Conservation (phyloP, 306 rosid species). For the Rosa chinensis region DNA sequence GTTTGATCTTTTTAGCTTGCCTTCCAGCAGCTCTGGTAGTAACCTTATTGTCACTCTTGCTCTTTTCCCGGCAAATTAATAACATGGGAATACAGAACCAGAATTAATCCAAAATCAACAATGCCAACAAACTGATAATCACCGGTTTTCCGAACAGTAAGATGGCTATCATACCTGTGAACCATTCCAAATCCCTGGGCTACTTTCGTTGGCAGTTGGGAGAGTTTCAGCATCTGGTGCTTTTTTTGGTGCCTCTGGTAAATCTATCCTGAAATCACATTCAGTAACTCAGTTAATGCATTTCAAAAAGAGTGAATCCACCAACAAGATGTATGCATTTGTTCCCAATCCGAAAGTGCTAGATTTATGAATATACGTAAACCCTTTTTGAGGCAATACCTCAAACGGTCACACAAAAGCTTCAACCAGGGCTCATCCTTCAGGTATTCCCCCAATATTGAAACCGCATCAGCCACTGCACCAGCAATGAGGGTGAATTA, state of each 20-base stretch:
- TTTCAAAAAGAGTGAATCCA: conserved; percentile 20
- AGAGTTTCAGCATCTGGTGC: conserved; percentile 33
- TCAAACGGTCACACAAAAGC: conserved; percentile 62
- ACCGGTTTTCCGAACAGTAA: neutral
- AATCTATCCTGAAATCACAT: conserved; percentile 61
- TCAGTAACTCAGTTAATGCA: conserved; percentile 16
- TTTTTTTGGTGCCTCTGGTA: conserved; percentile 60
- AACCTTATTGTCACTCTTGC: conserved; percentile 35
- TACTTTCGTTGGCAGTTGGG: conserved; percentile 32
- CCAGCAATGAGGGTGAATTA: conserved; percentile 36
- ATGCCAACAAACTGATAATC: neutral
- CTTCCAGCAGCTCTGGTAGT: conserved; percentile 51
- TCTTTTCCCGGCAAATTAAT: conserved; percentile 44
- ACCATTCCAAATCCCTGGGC: conserved; percentile 30
- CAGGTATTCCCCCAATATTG: conserved; percentile 82
- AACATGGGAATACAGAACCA: conserved; percentile 7
- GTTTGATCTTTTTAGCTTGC: conserved; percentile 62
- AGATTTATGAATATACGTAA: neutral
- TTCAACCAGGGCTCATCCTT: conserved; percentile 86
- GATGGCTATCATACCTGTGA: conserved; percentile 47
- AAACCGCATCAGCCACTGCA: conserved; percentile 85
- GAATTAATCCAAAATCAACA: neutral
- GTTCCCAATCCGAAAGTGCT: neutral
- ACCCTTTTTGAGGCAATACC: conserved; percentile 46
- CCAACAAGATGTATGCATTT: neutral